Evolutionary conservation across 1,139 yeast genomes (phyloP).

Genomic region (Pichia sp.): DNA sequence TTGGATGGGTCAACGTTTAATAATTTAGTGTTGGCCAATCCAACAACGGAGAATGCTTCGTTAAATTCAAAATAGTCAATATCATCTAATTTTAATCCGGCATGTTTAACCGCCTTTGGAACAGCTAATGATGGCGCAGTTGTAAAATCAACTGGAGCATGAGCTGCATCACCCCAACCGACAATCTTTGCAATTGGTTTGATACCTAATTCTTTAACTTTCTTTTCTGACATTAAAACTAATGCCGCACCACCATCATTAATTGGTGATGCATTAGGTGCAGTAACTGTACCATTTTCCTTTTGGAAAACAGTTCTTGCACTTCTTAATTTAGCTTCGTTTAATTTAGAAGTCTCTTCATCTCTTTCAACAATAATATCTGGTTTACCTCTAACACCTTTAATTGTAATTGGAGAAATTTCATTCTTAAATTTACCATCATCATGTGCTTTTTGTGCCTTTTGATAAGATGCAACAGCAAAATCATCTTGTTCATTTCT

Average conservation of each 20-base stretch:
- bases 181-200: conserved; percentile 81
- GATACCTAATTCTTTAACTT: conserved; percentile 76
- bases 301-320: conserved; percentile 93
- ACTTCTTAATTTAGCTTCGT: conserved; percentile 64
- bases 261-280: conserved; percentile 91
- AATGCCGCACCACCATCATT: conserved; percentile 98
- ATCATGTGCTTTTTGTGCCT: conserved; percentile 73
- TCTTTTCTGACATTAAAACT: conserved; percentile 73
- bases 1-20: conserved; percentile 59
- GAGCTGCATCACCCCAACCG: conserved; percentile 99
- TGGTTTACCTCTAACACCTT: conserved; percentile 92
- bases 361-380: conserved; percentile 65
- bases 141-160: conserved; percentile 88
- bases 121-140: conserved; percentile 91
- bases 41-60: conserved; percentile 96
- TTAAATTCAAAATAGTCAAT: conserved; percentile 85
- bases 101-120: conserved; percentile 92
- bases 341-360: conserved; percentile 66
- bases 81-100: conserved; percentile 54
- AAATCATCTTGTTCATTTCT: conserved; percentile 70
- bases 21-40: conserved; percentile 79
- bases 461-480: conserved; percentile 63
- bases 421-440: conserved; percentile 77
- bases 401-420: conserved; percentile 79
- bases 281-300: conserved; percentile 92